A percentile compares a stretch with the other conserved stretches of the same genome.
Conservation (phyloP, 106 monocot species). For the Iris macrosiphon region DNA sequence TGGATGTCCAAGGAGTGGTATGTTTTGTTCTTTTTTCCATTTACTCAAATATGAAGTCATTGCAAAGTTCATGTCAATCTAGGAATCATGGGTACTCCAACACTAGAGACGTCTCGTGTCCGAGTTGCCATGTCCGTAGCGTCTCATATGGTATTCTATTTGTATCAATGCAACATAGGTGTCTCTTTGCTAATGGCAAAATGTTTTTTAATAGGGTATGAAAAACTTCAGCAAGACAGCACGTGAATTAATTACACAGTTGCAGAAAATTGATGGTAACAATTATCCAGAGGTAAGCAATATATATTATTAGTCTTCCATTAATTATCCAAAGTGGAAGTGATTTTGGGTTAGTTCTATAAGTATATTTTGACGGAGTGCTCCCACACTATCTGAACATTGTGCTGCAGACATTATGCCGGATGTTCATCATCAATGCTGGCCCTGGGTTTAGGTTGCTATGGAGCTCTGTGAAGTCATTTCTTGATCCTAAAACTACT, state of each 20-base stretch:
- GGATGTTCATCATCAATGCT: slow-evolving; percentile 68
- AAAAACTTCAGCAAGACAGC: slow-evolving; percentile 53
- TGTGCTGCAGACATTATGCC: slow-evolving; percentile 36
- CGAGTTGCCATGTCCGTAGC: too few relatives aligned
- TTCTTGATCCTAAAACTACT: slow-evolving; percentile 63
- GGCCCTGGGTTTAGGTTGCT: slow-evolving; percentile 56
- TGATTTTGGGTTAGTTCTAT: neutral
- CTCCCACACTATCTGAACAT: slow-evolving; percentile 4
- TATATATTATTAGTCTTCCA: neutral
- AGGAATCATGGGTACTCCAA: neutral
- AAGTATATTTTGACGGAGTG: neutral
- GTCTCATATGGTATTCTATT: too few relatives aligned
- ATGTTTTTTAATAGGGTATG: slow-evolving; percentile 19
- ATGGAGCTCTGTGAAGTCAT: slow-evolving; percentile 57
- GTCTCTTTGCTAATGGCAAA: slow-evolving; percentile 2
- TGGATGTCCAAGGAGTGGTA: slow-evolving; percentile 80
- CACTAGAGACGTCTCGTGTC: too few relatives aligned
- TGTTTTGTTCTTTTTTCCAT: neutral
- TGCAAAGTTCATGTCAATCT: neutral
- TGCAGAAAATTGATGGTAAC: slow-evolving; percentile 51
- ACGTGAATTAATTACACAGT: slow-evolving; percentile 29
- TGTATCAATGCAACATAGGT: too few relatives aligned
- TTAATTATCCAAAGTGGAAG: neutral
- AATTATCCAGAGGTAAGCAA: slow-evolving; percentile 45
- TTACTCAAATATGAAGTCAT: neutral